Conservation (phyloP, 179 eudicot genomes). For the Patellifolia procumbens region DNA sequence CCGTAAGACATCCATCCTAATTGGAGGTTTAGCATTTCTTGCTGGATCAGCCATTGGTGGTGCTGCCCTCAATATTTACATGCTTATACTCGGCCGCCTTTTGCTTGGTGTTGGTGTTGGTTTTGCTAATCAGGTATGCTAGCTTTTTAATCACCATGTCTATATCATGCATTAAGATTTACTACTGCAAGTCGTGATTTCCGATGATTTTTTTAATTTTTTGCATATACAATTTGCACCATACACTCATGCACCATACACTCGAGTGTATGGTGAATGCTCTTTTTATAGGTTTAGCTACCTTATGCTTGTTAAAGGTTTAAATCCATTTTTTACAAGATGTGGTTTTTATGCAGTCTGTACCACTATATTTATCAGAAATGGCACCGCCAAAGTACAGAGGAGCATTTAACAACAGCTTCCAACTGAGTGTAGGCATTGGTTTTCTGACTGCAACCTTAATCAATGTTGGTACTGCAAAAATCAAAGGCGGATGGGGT, state of each 20-base stretch:
- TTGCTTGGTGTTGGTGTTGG: constrained; percentile 44
- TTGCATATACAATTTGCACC: too few relatives aligned
- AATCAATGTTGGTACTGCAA: constrained; percentile 31
- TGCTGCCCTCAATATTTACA: constrained; percentile 34
- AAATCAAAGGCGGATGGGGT: constrained; percentile 35
- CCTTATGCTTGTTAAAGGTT: too few relatives aligned
- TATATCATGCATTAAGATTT: too few relatives aligned
- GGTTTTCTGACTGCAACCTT: constrained; percentile 28
- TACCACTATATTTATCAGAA: constrained; percentile 40
- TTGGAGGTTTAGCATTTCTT: constrained; percentile 34
- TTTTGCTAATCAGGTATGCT: constrained; percentile 39
- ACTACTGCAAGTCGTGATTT: too few relatives aligned
- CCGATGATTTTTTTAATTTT: too few relatives aligned
- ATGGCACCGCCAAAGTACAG: constrained; percentile 40
- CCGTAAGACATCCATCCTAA: constrained; percentile 33
- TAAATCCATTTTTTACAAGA: not conserved
- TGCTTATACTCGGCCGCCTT: constrained; percentile 42
- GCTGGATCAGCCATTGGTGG: constrained; percentile 37
- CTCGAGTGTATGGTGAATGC: not conserved
- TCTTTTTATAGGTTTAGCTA: too few relatives aligned
- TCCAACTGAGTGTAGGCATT: constrained; percentile 35
- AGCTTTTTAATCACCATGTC: too few relatives aligned
- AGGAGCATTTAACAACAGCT: constrained; percentile 44
- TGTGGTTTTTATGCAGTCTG: constrained; percentile 26
- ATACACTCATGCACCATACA: too few relatives aligned